These are phyloP conservation scores for Nemania diffusa DNA, from an alignment of 2,329 filamentous ascomycete species.

Conservation along the genomic window DNA sequence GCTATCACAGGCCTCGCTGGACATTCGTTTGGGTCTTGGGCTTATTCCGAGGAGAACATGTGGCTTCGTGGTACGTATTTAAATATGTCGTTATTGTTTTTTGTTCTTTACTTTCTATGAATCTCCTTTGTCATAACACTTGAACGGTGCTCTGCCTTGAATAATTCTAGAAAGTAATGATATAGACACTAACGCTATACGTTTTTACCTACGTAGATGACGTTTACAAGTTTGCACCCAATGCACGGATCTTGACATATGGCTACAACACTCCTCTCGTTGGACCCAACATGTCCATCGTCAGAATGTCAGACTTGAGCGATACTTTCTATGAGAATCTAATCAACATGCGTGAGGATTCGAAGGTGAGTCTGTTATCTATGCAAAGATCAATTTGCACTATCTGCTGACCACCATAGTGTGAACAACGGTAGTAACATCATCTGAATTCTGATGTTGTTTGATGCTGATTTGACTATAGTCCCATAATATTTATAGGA, in stretches of 20 bases:
- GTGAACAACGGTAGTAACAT: neutral
- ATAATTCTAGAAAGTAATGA: too few species aligned
- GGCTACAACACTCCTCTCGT: neutral
- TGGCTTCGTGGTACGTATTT: neutral
- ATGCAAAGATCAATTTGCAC: neutral
- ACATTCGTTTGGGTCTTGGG: neutral
- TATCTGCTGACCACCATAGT: neutral
- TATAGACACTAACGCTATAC: too few species aligned
- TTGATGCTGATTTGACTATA: neutral
- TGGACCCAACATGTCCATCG: neutral
- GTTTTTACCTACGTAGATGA: neutral
- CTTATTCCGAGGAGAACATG: neutral
- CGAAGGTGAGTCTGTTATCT: neutral
- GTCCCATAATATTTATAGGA: neutral
- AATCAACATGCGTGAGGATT: neutral
- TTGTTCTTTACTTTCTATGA: too few species aligned
- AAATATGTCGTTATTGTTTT: too few species aligned
- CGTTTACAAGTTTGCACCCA: neutral
- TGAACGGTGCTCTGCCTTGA: too few species aligned
- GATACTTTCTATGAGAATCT: neutral
- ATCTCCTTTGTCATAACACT: too few species aligned
- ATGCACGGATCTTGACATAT: neutral
- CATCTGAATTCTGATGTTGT: neutral
- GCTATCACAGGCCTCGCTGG: neutral
- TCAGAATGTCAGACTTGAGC: neutral